A percentile compares a stretch with the other conserved stretches of the same genome.
Conservation (phyloP, 768 basidiomycete species). For the Naganishia vishniacii region DNA sequence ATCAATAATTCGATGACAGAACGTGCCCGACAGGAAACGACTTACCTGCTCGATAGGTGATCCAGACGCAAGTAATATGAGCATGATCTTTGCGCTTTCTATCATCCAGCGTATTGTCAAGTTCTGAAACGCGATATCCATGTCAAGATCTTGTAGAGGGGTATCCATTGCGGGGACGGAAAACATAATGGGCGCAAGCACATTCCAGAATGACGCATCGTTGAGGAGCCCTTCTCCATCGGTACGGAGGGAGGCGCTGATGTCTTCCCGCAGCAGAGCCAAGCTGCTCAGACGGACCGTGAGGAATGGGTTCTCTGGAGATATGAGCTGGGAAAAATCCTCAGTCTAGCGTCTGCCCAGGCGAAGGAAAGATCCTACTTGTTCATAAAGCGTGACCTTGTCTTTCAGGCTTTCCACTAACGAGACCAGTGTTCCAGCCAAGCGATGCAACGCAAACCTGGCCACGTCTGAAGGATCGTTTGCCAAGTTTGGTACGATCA, state of each 20-base stretch:
- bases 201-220: neutral
- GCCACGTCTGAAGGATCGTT: constrained; percentile 1
- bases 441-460: constrained; percentile 1
- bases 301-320: constrained; percentile 4
- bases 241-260: neutral
- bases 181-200: constrained; percentile 3
- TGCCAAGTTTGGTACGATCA: constrained; percentile 7
- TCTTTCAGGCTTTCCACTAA: neutral
- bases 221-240: neutral
- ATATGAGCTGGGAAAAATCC: neutral
- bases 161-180: neutral
- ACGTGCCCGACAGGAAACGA: too few species aligned
- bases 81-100: constrained; percentile 4
- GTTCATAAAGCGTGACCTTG: neutral
- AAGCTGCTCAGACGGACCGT: constrained; percentile 5
- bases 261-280: constrained; percentile 1
- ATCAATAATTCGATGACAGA: neutral
- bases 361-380: neutral
- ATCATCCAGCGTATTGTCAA: neutral
- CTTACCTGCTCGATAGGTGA: neutral
- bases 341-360: neutral
- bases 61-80: neutral
- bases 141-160: neutral
- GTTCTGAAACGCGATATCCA: neutral
- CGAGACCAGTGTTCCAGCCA: neutral